Percentiles rank a stretch among this genome's conserved stretches.
Conservation (phyloP, 129 eudicot species). For the Tagetes patula region DNA sequence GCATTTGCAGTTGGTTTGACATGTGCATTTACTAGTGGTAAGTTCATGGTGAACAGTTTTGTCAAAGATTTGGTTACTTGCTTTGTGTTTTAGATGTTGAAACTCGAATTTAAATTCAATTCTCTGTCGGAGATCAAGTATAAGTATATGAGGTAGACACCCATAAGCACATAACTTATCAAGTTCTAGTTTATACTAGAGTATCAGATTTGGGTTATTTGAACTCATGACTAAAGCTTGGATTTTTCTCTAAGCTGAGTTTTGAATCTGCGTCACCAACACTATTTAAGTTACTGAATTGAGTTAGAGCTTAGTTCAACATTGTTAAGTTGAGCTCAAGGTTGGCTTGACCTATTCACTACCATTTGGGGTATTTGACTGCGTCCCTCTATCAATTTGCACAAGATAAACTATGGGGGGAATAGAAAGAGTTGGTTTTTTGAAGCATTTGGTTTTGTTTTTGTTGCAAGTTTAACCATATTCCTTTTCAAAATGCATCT, state of each 20-base stretch:
- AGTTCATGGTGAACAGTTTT: conserved; percentile 28
- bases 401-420: background rate
- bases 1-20: conserved; percentile 73
- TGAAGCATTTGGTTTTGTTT: background rate
- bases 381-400: background rate
- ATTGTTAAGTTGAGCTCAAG: background rate
- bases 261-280: background rate
- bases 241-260: background rate
- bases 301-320: background rate
- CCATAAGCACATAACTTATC: background rate
- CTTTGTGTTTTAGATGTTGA: background rate
- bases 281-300: background rate
- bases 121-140: background rate
- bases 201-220: background rate
- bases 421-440: background rate
- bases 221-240: background rate
- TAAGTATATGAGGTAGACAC: background rate
- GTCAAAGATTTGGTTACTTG: background rate
- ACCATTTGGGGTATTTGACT: background rate
- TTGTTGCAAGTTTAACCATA: background rate
- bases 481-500: background rate
- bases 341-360: background rate
- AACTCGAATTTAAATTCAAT: background rate
- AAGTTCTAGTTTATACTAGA: background rate
- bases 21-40: conserved; percentile 82